A percentile compares a stretch with the other conserved stretches of the same genome.
phyloP scores from a whole-genome alignment of 2,329 filamentous ascomycete genomes.

The Coniochaeta sp. region DNA sequence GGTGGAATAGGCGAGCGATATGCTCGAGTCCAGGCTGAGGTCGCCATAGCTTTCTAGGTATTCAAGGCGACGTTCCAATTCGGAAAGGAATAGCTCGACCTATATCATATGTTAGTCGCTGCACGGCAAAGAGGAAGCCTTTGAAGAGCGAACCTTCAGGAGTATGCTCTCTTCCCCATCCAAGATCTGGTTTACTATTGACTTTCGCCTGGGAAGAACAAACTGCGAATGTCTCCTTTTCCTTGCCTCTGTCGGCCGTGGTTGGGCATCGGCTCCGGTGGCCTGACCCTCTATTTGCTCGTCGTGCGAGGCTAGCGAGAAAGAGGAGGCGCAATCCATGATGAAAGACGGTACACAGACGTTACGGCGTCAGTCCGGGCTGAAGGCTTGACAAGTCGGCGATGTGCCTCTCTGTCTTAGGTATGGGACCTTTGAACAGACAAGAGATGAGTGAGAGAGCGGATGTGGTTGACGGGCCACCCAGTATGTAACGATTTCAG shows the following conservation, averaged over 20 bases:
- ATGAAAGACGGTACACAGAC: not conserved
- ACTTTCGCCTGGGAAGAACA: slow-evolving; percentile 44
- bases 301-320: slow-evolving; percentile 15
- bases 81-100: slow-evolving; percentile 75
- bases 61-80: slow-evolving; percentile 80
- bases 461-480: not conserved
- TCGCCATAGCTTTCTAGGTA: slow-evolving; percentile 85
- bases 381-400: not conserved
- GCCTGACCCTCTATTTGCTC: slow-evolving; percentile 25
- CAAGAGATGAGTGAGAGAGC: not conserved
- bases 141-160: slow-evolving; percentile 36
- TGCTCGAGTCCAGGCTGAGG: slow-evolving; percentile 71
- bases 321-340: slow-evolving; percentile 10
- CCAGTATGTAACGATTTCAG: not conserved
- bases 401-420: not conserved
- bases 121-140: not conserved
- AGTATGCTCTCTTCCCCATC: slow-evolving; percentile 55
- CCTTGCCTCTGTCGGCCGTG: slow-evolving; percentile 9
- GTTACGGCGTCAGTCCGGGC: not conserved
- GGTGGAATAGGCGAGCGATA: slow-evolving; percentile 78
- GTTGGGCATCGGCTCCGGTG: slow-evolving; percentile 30
- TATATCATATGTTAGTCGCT: slow-evolving; percentile 18
- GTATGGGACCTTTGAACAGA: not conserved
- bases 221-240: slow-evolving; percentile 51
- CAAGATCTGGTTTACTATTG: slow-evolving; percentile 51